Evolutionary conservation across 495 filamentous ascomycete genomes (phyloP).

Genomic region (Xylaria sp.): DNA sequence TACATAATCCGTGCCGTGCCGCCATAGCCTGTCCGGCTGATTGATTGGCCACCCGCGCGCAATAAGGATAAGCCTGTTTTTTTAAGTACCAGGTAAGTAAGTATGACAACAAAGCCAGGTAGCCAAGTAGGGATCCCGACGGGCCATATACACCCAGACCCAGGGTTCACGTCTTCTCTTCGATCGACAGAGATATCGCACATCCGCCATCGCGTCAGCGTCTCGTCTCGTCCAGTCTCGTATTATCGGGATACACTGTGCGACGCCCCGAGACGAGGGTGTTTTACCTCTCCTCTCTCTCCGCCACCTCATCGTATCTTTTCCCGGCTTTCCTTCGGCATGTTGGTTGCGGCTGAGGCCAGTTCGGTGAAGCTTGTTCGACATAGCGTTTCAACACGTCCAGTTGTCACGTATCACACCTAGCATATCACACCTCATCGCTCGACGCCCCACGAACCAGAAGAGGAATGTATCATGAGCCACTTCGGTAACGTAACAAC

Average conservation of each 20-base stretch:
- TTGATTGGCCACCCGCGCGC: slow-evolving; percentile 20
- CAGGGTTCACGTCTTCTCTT: neutral
- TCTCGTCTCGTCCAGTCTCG: neutral
- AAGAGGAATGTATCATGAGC: neutral
- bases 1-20: slow-evolving; percentile 18
- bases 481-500: neutral
- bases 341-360: neutral
- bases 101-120: slow-evolving; percentile 4
- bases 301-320: neutral
- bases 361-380: neutral
- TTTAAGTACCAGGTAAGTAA: neutral
- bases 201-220: neutral
- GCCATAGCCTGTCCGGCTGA: slow-evolving; percentile 19
- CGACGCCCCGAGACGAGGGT: neutral
- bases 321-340: neutral
- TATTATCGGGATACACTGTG: neutral
- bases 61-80: slow-evolving; percentile 9
- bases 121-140: neutral
- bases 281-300: slow-evolving; percentile 1
- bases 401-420: neutral
- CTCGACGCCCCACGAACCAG: neutral
- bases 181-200: neutral
- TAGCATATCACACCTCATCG: too few relatives aligned
- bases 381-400: slow-evolving; percentile 1
- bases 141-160: neutral